These are phyloP conservation scores for Ustilago tritici DNA, from an alignment of 1,284 basidiomycete genomes.

Conservation along the genomic window DNA sequence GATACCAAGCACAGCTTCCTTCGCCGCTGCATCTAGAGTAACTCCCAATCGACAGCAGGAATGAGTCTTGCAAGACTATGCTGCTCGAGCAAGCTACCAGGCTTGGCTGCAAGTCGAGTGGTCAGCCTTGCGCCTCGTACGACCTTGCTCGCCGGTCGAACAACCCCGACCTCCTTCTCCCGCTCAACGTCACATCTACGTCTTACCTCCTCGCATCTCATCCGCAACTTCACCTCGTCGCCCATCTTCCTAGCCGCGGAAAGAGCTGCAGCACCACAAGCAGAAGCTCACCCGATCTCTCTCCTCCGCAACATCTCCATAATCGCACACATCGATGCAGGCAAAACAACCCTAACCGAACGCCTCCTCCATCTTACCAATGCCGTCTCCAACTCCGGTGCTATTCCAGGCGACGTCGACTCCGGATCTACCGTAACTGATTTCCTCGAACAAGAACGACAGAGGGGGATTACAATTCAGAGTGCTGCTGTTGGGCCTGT, in stretches of 20 bases:
- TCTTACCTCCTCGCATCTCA: too few relatives aligned
- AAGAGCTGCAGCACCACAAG: constrained; percentile 10
- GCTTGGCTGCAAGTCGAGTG: neutral
- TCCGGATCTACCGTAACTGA: constrained; percentile 90
- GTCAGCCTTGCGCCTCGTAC: neutral
- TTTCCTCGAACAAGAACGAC: constrained; percentile 87
- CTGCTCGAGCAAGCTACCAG: neutral
- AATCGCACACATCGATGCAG: constrained; percentile 75
- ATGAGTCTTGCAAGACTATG: constrained; percentile 19
- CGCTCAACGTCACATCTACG: neutral
- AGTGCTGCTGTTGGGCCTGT: constrained; percentile 86
- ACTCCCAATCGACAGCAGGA: neutral
- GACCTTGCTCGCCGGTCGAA: neutral
- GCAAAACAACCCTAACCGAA: constrained; percentile 90
- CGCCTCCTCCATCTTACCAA: constrained; percentile 82
- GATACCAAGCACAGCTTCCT: neutral
- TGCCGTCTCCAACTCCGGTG: constrained; percentile 70
- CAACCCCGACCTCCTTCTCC: neutral
- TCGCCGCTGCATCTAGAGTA: too few relatives aligned
- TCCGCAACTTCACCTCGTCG: constrained; percentile 14
- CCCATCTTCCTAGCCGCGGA: neutral
- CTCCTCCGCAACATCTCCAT: constrained; percentile 59
- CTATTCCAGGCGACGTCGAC: constrained; percentile 80
- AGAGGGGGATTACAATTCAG: constrained; percentile 90
- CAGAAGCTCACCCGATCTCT: constrained; percentile 36